Evolutionary conservation across 768 basidiomycete genomes (phyloP), one percentile per base, ranked within the genome.

Genomic region (Candolleomyces efflorescens): DNA sequence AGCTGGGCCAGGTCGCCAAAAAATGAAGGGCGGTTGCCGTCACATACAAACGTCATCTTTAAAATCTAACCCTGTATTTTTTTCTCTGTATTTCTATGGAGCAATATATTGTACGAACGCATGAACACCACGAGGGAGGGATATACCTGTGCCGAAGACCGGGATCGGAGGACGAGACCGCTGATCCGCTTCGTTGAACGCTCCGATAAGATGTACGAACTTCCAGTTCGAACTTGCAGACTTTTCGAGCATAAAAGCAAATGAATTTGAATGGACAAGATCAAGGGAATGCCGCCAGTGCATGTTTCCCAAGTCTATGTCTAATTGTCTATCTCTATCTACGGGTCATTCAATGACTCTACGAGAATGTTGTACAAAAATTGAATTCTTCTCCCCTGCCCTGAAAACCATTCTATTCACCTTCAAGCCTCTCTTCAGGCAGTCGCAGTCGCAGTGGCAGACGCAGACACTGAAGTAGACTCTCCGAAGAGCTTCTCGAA

Each of bases 1-100:
- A 91, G 65, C 78, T 96, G 3, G 94, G 94, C 0, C 46, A 48
- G 10, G 18, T 24, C 1, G 23, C 46, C n/a, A 26, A 48, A 22
- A 48, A 48, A 18, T 48, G 15, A 48, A 24, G n/a, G 22, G 22
- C 46, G 46, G 18, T 26, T 13, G 46, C 9, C 4, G n/a, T 18
- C 46, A 20, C 18, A 20, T 13, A 20, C 20, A 32, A 11, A 32
- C 32, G 32, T 32, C 32, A 32, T 24, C 23, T 11, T 11, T 9
- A 48, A 22, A 22, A 20, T 48, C 9, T 9, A 26, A 48, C 46
- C 46, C 18, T 43, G 41, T 43, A 43, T 43, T 20, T 43, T 17
- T 39, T 9, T 17, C 17, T 39, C 9, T 17, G 17, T 39, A 39
- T 17, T 39, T 9, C 38, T 43, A 20, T 43, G 41, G 41, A 20